Evolutionary conservation across 1,139 yeast genomes (phyloP), one percentile per base, ranked within the genome.

Genomic region (Nadsonia starkeyi-henricii): DNA sequence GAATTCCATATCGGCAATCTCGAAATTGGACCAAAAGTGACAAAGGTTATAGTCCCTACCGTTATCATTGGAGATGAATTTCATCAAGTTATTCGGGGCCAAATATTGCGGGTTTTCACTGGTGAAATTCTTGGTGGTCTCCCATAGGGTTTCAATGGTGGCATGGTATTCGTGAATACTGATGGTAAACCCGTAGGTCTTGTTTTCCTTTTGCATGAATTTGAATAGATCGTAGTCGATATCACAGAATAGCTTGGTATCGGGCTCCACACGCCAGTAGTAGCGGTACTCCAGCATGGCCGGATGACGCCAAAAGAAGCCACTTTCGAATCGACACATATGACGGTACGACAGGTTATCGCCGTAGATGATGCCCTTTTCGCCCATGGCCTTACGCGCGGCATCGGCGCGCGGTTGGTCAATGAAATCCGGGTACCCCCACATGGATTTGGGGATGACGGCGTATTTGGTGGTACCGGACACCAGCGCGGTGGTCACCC

Each of bases 231-330:
- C 96, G 60, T 85, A 83, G 60, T 81, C 81, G 57, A 88, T 73
- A 62, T 86, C 91, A 71, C 96, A 86, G 63, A 66, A 79, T 48
- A 86, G 73, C 63, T 79, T 76, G 66, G 86, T 77, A 62, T 83
- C 93, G 41, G 96, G 96, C 68, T 89, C 97, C 52, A 89, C 96
- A 70, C 96, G 81, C 96, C 96, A 89, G 72, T 88, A 88, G 70
- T 79, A 86, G 59, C 84, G 88, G 68, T 79, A 86, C 47, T 81
- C 80, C 53, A 73, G 74, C 71, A 86, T 66, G 44, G 81, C 64
- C 49, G 78, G 79, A 60, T 85, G 93, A 66, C 86, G 75, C 75
- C 79, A 88, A 71, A 89, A 88, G 67, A 88, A 86, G 0, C 96
- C 96, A 42, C 93, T 81, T 66, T 88, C 95, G 61, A 73, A 89